A percentile compares a stretch with the other conserved stretches of the same genome.
These are phyloP conservation scores for Hypseocharis bilobata DNA, from an alignment of 441 rosid genomes.

Conservation along the genomic window DNA sequence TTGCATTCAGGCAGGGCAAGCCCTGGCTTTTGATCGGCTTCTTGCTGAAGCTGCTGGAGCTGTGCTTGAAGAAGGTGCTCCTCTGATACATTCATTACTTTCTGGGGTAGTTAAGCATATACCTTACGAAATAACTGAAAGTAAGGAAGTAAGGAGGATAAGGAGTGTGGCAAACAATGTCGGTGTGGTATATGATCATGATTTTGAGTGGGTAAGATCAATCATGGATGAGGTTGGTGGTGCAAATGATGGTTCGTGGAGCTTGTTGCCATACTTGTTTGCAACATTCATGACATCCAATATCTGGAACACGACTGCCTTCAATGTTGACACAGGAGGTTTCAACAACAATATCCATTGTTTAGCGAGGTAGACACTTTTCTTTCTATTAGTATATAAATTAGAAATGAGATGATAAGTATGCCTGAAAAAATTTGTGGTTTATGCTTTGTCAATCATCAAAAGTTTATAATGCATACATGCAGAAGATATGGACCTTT, in stretches of 20 bases:
- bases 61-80: slow-evolving; percentile 79
- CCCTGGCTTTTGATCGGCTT: slow-evolving; percentile 84
- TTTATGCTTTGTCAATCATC: neutral
- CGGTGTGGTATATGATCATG: slow-evolving; percentile 61
- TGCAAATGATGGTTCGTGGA: slow-evolving; percentile 89
- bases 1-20: slow-evolving; percentile 95
- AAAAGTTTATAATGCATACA: neutral
- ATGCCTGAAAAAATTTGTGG: neutral
- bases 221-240: slow-evolving; percentile 90
- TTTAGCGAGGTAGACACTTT: slow-evolving; percentile 60
- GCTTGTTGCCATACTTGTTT: slow-evolving; percentile 81
- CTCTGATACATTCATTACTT: slow-evolving; percentile 72
- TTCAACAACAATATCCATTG: slow-evolving; percentile 92
- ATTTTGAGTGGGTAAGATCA: slow-evolving; percentile 86
- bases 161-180: slow-evolving; percentile 62
- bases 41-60: slow-evolving; percentile 86
- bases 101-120: slow-evolving; percentile 66
- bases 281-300: slow-evolving; percentile 81
- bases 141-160: slow-evolving; percentile 73
- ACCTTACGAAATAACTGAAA: slow-evolving; percentile 81
- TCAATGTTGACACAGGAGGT: slow-evolving; percentile 89
- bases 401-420: neutral
- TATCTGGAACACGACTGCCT: slow-evolving; percentile 82
- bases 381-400: neutral
- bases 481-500: neutral